Percentiles rank a stretch among this genome's conserved stretches.
phyloP scores from a whole-genome alignment of 129 eudicot genomes.

The Chrysanthemum seticuspe region DNA sequence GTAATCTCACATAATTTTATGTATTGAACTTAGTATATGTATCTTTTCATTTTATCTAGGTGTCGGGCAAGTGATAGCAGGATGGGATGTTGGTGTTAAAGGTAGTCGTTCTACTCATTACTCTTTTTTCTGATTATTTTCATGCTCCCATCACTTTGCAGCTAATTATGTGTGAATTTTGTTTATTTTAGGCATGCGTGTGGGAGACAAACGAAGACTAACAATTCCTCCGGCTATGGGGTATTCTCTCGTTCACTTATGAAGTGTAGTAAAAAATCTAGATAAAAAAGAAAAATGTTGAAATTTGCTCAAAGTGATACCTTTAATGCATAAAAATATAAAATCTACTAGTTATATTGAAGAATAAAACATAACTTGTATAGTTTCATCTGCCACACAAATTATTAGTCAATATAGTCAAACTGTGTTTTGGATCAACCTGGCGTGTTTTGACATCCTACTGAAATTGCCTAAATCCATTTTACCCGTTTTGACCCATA shows the following conservation, averaged over 20 bases:
- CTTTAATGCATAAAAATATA: no score
- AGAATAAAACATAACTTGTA: no score
- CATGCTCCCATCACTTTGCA: background rate
- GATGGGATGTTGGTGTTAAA: conserved; percentile 98
- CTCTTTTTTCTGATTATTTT: background rate
- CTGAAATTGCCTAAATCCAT: background rate
- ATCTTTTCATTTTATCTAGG: conserved; percentile 37
- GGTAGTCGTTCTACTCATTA: conserved; percentile 39
- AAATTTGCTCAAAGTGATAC: no score
- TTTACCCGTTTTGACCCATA: background rate
- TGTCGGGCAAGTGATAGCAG: conserved; percentile 81
- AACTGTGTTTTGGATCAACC: background rate
- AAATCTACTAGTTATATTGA: no score
- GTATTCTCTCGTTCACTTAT: conserved; percentile 34
- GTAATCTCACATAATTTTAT: background rate
- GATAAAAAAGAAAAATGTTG: background rate
- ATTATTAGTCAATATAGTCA: no score
- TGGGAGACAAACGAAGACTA: conserved; percentile 92
- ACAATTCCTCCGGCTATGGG: conserved; percentile 99
- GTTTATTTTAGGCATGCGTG: conserved; percentile 74
- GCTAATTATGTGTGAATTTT: background rate
- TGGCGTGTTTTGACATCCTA: background rate
- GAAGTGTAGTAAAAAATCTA: background rate
- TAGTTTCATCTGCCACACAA: no score
- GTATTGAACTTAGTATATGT: background rate